A percentile compares a stretch with the other conserved stretches of the same genome.
Conservation (phyloP, 2,329 filamentous ascomycete genomes). For the Aspergillus sclerotialis region DNA sequence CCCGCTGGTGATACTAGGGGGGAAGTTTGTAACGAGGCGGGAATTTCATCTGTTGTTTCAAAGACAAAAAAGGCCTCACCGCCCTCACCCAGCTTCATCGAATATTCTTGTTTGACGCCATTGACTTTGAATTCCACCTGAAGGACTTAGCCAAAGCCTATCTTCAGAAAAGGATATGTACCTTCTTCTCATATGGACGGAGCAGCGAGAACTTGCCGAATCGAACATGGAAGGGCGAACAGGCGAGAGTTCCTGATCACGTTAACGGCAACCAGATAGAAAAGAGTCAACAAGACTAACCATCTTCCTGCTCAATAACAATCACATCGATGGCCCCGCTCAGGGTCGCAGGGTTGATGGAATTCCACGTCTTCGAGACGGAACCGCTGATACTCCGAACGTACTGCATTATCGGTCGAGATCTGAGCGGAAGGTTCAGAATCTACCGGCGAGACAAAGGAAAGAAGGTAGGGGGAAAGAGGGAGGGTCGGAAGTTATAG, state of each 20-base stretch:
- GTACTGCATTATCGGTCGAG: no score
- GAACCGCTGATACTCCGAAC: slow-evolving; percentile 90
- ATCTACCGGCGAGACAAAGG: slow-evolving; percentile 6
- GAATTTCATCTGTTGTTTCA: slow-evolving; percentile 85
- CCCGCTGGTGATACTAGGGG: slow-evolving; percentile 83
- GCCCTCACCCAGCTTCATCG: slow-evolving; percentile 97
- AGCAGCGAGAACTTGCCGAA: slow-evolving; percentile 98
- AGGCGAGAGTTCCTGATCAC: slow-evolving; percentile 58
- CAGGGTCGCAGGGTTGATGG: slow-evolving; percentile 94
- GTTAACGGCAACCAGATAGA: slow-evolving; percentile 4
- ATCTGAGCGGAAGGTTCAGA: slow-evolving; percentile 1
- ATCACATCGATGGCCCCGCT: slow-evolving; percentile 99
- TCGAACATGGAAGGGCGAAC: slow-evolving; percentile 95
- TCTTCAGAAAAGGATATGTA: slow-evolving; percentile 12
- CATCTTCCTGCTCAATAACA: slow-evolving; percentile 94
- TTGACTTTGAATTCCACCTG: slow-evolving; percentile 93
- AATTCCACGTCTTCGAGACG: slow-evolving; percentile 98
- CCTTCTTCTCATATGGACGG: slow-evolving; percentile 93
- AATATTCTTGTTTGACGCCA: slow-evolving; percentile 80
- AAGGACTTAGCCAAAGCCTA: neutral
- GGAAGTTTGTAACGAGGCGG: slow-evolving; percentile 89
- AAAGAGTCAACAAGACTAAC: slow-evolving; percentile 34
- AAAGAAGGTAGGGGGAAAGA: slow-evolving; percentile 6
- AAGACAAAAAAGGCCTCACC: slow-evolving; percentile 99
- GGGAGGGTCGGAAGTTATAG: slow-evolving; percentile 17